phyloP scores from a whole-genome alignment of 352 stramenopile genomes.

The Phytophthora sojae region DNA sequence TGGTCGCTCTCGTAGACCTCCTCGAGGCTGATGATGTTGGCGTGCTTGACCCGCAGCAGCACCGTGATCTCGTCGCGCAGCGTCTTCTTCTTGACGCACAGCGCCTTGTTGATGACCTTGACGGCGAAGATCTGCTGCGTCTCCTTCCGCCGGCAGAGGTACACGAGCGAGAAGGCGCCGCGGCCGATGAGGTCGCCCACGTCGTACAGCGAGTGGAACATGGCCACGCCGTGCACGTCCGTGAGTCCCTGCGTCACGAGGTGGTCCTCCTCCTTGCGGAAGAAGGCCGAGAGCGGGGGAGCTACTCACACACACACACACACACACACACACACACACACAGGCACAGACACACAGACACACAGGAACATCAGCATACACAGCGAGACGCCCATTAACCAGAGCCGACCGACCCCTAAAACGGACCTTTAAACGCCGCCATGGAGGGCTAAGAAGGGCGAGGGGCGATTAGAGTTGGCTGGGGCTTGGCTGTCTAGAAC shows the following conservation, averaged over 20 bases:
- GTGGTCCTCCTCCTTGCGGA: constrained; percentile 87
- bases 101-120: constrained; percentile 90
- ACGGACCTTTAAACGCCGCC: constrained; percentile 79
- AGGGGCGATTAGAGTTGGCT: neutral
- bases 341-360: neutral
- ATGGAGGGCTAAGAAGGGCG: constrained; percentile 30
- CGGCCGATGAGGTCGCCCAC: constrained; percentile 86
- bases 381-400: too few species aligned
- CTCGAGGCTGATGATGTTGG: constrained; percentile 89
- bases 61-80: constrained; percentile 90
- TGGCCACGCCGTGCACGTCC: constrained; percentile 80
- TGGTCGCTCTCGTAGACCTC: constrained; percentile 90
- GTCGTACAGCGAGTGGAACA: constrained; percentile 92
- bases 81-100: constrained; percentile 89
- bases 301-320: constrained; percentile 36
- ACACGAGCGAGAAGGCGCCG: constrained; percentile 87
- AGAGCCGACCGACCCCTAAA: neutral
- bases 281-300: constrained; percentile 88
- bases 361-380: neutral
- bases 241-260: constrained; percentile 86
- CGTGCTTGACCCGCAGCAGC: constrained; percentile 84
- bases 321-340: too few species aligned
- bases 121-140: constrained; percentile 86
- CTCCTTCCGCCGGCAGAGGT: constrained; percentile 82
- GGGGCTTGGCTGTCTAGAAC: neutral